Base-by-base conservation (phyloP, 2,329 filamentous ascomycete genomes). In the Fusarium zealandicum region DNA sequence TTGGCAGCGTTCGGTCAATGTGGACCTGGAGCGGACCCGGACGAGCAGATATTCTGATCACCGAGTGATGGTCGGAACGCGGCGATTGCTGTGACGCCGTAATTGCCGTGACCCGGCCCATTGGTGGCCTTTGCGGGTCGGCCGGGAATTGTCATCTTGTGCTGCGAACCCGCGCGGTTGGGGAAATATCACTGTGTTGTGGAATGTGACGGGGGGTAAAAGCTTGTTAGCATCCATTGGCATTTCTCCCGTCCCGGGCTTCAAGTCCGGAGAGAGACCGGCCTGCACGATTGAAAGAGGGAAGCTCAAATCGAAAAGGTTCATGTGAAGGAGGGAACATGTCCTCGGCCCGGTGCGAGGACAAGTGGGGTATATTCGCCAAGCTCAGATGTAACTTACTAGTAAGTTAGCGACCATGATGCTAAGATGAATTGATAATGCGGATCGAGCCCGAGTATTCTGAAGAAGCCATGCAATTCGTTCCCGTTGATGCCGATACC, bases 151-250 rank as follows among this genome's bases (percentile, higher is more conserved):
- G 50, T 43, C 59, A 28, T 43, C 33, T 30, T 17, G 22, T 42
- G 39, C 35, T 40, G 27, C 35, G 17, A 47, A 38, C 44, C 44
- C 44, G 25, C 18, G 18, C 33, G 44, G 43, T 31, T 16, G 35
- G 35, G 13, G 35, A 20, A 20, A 33, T 31, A 43, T 47, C 27
- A 47, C 28, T 31, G 36, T 28, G 41, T 14, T 13, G 18, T 63
- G 59, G 59, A 61, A 61, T 61, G 59, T 59, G 54, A 63, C 39
- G 41, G 31, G 40, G 39, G 22, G 44, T 25, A 47, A 58, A 37
- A 32, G 31, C 20, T 32, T 25, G n/a, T 45, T n/a, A 22, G 7
- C 20, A 22, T n/a, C n/a, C n/a, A n/a, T n/a, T 25, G 22, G 8
- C 22, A 25, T 25, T 25, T 8, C 20, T 20, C 6, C 20, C 20